phyloP scores from a whole-genome alignment of 495 filamentous ascomycete species.

The Chaetomidium leptoderma region DNA sequence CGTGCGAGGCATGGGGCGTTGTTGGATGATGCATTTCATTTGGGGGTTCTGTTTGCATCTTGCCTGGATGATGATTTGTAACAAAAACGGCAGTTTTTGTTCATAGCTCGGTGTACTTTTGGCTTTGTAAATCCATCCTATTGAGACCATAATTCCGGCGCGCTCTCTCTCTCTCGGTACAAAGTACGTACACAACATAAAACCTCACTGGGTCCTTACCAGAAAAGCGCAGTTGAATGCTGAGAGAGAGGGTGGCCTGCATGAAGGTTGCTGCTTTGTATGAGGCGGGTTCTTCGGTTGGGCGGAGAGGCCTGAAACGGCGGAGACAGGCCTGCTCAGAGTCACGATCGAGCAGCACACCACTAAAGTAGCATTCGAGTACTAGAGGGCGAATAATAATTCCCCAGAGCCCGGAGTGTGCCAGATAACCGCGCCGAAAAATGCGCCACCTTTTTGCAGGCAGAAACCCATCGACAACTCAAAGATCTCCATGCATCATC shows the following conservation, averaged over 20 bases:
- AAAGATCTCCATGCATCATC: background rate
- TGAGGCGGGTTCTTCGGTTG: background rate
- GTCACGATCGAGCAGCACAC: background rate
- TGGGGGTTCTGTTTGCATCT: background rate
- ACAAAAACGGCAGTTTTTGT: background rate
- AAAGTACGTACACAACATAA: no score
- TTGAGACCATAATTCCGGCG: background rate
- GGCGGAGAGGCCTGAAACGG: background rate
- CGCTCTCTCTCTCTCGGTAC: no score
- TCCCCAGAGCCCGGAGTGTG: slow-evolving; percentile 5
- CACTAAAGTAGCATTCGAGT: background rate
- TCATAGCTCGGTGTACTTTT: background rate
- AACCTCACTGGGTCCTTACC: no score
- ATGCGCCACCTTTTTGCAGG: slow-evolving; percentile 4
- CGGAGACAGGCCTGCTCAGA: background rate
- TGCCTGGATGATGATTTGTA: background rate
- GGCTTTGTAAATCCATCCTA: background rate
- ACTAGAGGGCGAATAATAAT: background rate
- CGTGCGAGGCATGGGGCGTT: slow-evolving; percentile 1
- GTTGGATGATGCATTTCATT: background rate
- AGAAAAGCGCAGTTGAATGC: no score
- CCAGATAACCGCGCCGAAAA: slow-evolving; percentile 9
- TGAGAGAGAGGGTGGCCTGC: no score
- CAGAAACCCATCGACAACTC: slow-evolving; percentile 3
- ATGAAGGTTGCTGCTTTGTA: background rate